Percentiles rank a stretch among this genome's conserved stretches.
Conservation (phyloP, 805 yeast genomes). For the Metschnikowia koreensis region DNA sequence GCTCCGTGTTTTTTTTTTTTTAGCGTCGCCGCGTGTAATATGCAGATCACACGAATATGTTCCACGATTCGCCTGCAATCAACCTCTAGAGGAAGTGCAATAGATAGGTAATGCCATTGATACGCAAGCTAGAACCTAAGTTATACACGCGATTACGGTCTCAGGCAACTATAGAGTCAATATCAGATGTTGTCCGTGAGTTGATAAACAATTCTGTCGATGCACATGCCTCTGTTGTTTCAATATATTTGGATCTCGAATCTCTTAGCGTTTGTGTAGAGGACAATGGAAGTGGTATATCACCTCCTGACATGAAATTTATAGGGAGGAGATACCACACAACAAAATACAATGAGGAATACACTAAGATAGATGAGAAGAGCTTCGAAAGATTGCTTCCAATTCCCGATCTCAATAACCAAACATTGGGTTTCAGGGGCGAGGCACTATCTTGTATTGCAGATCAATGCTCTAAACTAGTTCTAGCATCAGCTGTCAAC, state of each 20-base stretch:
- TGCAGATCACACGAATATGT: background rate
- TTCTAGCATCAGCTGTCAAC: background rate
- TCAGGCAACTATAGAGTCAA: slow-evolving; percentile 33
- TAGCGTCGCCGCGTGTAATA: background rate
- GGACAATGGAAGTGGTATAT: slow-evolving; percentile 77
- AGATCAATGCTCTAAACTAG: background rate
- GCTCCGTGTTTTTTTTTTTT: too few relatives aligned
- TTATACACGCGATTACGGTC: slow-evolving; percentile 22
- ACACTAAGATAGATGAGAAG: background rate
- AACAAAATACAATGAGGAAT: slow-evolving; percentile 3
- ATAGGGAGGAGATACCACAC: slow-evolving; percentile 46
- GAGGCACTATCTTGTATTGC: background rate
- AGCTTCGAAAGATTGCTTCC: background rate
- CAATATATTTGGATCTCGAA: slow-evolving; percentile 32
- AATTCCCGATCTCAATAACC: background rate
- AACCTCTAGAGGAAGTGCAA: background rate
- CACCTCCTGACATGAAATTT: slow-evolving; percentile 41
- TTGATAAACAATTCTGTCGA: slow-evolving; percentile 56
- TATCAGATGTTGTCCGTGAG: slow-evolving; percentile 47
- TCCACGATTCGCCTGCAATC: background rate
- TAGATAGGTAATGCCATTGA: background rate
- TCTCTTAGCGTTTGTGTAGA: slow-evolving; percentile 39
- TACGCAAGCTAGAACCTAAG: background rate
- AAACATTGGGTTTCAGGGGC: background rate
- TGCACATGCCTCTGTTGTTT: slow-evolving; percentile 43